Base-by-base conservation (phyloP, 2,329 filamentous ascomycete genomes). In the Purpureocillium lavendulum region DNA sequence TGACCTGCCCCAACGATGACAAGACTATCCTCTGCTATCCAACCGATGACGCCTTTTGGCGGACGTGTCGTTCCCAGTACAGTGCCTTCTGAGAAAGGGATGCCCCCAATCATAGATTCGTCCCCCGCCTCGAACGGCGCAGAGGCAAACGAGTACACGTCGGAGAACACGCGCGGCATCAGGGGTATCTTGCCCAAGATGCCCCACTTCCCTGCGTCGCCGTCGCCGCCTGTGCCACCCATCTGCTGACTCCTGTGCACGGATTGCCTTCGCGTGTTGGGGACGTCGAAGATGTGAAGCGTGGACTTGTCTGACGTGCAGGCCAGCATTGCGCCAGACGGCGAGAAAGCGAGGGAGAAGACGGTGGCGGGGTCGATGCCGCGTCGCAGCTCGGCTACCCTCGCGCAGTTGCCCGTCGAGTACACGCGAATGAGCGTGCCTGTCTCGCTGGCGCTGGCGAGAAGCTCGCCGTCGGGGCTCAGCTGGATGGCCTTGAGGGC, bases 261-360 rank as follows among this genome's bases (percentile, higher is more conserved):
- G 7, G 56, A 50, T 4, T 61, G 58, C 45, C 64, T 66, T 37
- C 66, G 68, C 8, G 69, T 65, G 43, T 75, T 73, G 4, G 83
- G 82, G 1, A 96, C 72, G 54, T 97, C 88, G 56, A 96, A 98
- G 30, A 98, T 75, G 61, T 98, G 92, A 10, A 98, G 71, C 1
- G 89, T 98, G 6, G 87, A 89, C 64, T 97, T 98, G 69, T 98
- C 92, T 1, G 89, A 96, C 1, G 90, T 97, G 45, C 88, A 90
- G 18, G 92, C 92, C 10, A 97, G 73, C 55, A 88, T 75, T 33
- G 73, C 77, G 38, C 84, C 85, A 1, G 81, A 81, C 1, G 89
- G 89, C 15, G 86, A 94, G 59, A 98, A 92, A 10, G 84, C 82
- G 10, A 98, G 70, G 2, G 86, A 90, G 63, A 86, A 95, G 49